phyloP scores from a whole-genome alignment of 2,329 filamentous ascomycete species.

The Xylariaceae sp. region DNA sequence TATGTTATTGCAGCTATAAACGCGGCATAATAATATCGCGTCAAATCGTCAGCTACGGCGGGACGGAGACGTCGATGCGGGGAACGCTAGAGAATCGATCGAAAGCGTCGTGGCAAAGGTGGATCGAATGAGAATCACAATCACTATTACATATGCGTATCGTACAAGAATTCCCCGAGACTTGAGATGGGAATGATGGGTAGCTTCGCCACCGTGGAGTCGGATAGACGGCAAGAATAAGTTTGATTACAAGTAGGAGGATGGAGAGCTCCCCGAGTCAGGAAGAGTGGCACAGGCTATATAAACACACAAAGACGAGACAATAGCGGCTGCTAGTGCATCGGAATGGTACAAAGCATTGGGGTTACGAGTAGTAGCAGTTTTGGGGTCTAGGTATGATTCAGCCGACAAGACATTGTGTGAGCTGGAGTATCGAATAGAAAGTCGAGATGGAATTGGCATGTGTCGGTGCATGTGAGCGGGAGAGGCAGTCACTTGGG shows the following conservation, averaged over 20 bases:
- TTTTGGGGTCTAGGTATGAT: background rate
- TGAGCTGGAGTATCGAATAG: background rate
- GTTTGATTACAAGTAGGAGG: background rate
- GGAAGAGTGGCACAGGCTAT: constrained; percentile 3
- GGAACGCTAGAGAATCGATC: background rate
- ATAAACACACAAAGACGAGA: constrained; percentile 4
- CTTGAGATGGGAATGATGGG: background rate
- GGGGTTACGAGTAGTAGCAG: background rate
- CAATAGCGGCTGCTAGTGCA: background rate
- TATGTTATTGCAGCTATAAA: constrained; percentile 1
- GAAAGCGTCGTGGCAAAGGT: background rate
- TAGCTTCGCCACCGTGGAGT: background rate
- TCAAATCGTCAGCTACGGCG: background rate
- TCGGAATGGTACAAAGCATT: constrained; percentile 7
- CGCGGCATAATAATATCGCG: constrained; percentile 5
- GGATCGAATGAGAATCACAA: constrained; percentile 1
- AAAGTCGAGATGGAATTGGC: background rate
- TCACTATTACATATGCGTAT: background rate
- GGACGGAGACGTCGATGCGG: background rate
- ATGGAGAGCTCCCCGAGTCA: constrained; percentile 12
- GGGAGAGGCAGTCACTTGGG: background rate
- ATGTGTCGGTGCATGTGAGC: constrained; percentile 3
- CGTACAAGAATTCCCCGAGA: background rate
- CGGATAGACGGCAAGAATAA: background rate
- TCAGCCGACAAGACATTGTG: background rate